Conservation (phyloP, 768 basidiomycete genomes). For the Russula lepida region DNA sequence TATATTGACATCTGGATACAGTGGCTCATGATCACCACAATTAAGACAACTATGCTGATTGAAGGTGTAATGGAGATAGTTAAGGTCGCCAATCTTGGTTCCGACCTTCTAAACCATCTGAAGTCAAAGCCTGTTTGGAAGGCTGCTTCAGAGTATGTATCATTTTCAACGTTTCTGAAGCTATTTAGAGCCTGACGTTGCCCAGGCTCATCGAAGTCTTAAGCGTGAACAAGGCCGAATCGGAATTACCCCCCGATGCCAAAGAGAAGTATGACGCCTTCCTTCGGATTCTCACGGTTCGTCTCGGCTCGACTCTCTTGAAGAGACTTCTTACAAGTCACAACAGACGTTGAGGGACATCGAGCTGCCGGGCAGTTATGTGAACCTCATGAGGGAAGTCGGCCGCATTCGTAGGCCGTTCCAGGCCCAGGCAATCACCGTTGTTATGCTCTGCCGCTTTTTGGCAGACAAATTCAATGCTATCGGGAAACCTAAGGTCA, state of each 20-base stretch:
- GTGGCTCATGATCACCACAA: conserved; percentile 8
- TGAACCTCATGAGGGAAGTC: conserved; percentile 10
- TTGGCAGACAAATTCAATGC: conserved; percentile 7
- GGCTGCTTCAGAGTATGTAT: not conserved
- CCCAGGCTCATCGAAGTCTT: conserved; percentile 4
- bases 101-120: conserved; percentile 1
- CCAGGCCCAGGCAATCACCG: conserved; percentile 15
- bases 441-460: conserved; percentile 13
- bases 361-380: not conserved
- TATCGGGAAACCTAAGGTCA: not conserved
- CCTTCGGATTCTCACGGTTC: not conserved
- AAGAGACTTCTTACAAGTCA: not conserved
- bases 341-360: not conserved
- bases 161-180: not conserved
- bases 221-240: not conserved
- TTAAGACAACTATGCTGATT: conserved; percentile 14
- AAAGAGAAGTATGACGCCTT: conserved; percentile 1
- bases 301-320: not conserved
- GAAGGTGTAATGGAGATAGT: conserved; percentile 12
- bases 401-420: conserved; percentile 12
- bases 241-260: not conserved
- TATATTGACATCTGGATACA: not conserved
- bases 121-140: conserved; percentile 13
- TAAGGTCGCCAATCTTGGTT: not conserved
- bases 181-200: not conserved